A percentile compares a stretch with the other conserved stretches of the same genome.
phyloP scores from a whole-genome alignment of 495 filamentous ascomycete species.

The Halenospora varia region DNA sequence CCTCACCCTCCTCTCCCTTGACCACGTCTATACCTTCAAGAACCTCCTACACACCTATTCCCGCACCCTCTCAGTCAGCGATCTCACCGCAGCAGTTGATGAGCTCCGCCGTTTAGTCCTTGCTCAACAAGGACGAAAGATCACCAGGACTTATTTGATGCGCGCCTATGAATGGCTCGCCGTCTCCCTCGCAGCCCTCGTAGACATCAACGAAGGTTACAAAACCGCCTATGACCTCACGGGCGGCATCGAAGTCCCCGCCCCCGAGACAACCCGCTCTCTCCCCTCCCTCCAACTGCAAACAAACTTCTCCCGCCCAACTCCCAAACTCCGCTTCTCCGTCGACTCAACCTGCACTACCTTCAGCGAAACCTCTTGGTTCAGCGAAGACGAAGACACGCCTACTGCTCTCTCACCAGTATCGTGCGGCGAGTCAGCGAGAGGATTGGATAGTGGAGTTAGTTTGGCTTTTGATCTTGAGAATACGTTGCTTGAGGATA shows the following conservation, averaged over 20 bases:
- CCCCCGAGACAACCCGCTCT: slow-evolving; percentile 3
- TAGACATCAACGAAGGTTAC: slow-evolving; percentile 55
- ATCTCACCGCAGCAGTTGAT: slow-evolving; percentile 44
- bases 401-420: background rate
- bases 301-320: background rate
- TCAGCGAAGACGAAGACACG: background rate
- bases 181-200: slow-evolving; percentile 47
- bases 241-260: slow-evolving; percentile 31
- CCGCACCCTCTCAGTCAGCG: slow-evolving; percentile 21
- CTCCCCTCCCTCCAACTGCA: background rate
- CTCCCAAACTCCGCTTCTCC: background rate
- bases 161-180: slow-evolving; percentile 60
- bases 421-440: slow-evolving; percentile 24
- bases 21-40: slow-evolving; percentile 72
- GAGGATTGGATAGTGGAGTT: slow-evolving; percentile 10
- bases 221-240: slow-evolving; percentile 42
- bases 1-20: slow-evolving; percentile 61
- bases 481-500: slow-evolving; percentile 5
- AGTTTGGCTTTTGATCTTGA: background rate
- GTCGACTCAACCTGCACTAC: background rate
- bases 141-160: slow-evolving; percentile 55
- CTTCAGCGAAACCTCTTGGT: background rate
- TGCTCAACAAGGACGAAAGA: slow-evolving; percentile 51
- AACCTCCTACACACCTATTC: slow-evolving; percentile 42
- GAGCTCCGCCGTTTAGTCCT: slow-evolving; percentile 59